Conservation (phyloP, 208 protist genomes). For the Trypanosoma cruzi region DNA sequence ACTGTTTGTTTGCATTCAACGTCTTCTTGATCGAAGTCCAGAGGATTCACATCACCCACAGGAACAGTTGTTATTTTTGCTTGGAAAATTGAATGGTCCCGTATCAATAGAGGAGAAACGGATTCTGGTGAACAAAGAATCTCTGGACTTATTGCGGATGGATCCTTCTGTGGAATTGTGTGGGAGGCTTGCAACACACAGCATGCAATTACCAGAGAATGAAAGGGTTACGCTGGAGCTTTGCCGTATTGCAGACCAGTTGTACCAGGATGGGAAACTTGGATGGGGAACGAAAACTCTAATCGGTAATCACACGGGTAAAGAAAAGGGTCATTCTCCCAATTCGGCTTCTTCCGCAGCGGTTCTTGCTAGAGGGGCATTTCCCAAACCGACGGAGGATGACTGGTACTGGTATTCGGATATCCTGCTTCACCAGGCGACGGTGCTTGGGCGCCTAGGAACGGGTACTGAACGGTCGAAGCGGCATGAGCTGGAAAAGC, state of each 20-base stretch:
- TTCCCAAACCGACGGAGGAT: constrained; percentile 36
- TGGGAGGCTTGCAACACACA: constrained; percentile 55
- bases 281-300: constrained; percentile 62
- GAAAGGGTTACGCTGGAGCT: constrained; percentile 70
- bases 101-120: constrained; percentile 39
- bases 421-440: constrained; percentile 63
- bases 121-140: constrained; percentile 51
- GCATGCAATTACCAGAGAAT: constrained; percentile 47
- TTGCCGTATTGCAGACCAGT: constrained; percentile 63
- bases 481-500: constrained; percentile 30
- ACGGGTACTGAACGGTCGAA: constrained; percentile 36
- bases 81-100: constrained; percentile 55
- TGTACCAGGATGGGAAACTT: constrained; percentile 71
- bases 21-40: constrained; percentile 39
- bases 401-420: constrained; percentile 77
- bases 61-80: constrained; percentile 67
- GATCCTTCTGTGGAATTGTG: constrained; percentile 85
- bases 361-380: constrained; percentile 10
- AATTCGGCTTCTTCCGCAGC: background rate
- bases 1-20: constrained; percentile 56
- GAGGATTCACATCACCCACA: constrained; percentile 56
- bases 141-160: constrained; percentile 41
- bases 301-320: background rate
- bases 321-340: constrained; percentile 14
- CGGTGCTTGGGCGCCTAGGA: constrained; percentile 33